These are phyloP conservation scores for Myriosclerotinia curreyana DNA, from an alignment of 2,329 filamentous ascomycete genomes.

Conservation along the genomic window DNA sequence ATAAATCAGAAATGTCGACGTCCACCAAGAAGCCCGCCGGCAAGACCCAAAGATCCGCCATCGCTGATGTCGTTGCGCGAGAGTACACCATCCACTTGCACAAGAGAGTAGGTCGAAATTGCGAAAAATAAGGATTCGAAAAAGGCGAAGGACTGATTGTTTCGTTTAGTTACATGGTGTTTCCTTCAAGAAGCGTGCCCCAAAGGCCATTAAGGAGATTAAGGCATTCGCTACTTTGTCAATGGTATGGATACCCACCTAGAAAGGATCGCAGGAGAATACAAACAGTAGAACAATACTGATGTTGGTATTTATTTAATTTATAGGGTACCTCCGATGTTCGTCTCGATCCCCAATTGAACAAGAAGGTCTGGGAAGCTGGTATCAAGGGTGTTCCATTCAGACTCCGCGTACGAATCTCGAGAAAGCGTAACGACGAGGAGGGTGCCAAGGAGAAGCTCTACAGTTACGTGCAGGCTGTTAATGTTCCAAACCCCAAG, in stretches of 20 bases:
- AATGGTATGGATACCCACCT: constrained; percentile 69
- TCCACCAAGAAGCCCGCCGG: constrained; percentile 66
- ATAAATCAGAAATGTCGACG: constrained; percentile 56
- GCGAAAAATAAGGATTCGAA: constrained; percentile 14
- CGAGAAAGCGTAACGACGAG: constrained; percentile 99
- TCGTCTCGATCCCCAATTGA: constrained; percentile 95
- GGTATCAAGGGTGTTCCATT: constrained; percentile 98
- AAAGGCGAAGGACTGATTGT: constrained; percentile 47
- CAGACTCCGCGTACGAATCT: constrained; percentile 97
- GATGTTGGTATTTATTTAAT: constrained; percentile 29
- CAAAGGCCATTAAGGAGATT: constrained; percentile 99
- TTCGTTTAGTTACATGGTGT: constrained; percentile 81
- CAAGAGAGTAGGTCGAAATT: constrained; percentile 80
- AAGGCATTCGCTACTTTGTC: constrained; percentile 86
- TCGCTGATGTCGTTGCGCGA: constrained; percentile 97
- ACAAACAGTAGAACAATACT: constrained; percentile 2
- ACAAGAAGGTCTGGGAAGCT: constrained; percentile 99
- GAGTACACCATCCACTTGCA: constrained; percentile 99
- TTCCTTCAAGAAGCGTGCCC: constrained; percentile 99
- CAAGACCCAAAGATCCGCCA: constrained; percentile 82
- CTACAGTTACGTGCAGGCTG: constrained; percentile 99
- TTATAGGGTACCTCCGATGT: constrained; percentile 89
- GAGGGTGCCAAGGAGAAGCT: constrained; percentile 99
- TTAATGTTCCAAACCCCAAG: constrained; percentile 99
- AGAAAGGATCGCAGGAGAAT: background rate